Percentiles rank a stretch among this genome's conserved stretches.
Evolutionary conservation across 345 rosid genomes (phyloP).

Genomic region (Sisymbrium irio): DNA sequence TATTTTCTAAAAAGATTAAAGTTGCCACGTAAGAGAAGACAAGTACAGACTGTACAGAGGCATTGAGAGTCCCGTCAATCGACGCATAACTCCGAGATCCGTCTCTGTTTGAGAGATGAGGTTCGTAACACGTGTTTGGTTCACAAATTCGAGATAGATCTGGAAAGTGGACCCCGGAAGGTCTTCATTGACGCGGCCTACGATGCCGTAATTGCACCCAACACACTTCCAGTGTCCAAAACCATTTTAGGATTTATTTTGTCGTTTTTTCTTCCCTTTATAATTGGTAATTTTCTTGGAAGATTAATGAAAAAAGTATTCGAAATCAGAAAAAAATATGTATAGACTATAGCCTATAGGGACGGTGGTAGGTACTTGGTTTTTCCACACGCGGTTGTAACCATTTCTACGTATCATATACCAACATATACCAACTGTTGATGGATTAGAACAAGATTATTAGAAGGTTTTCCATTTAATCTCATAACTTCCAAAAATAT

Average conservation of each 20-base stretch:
- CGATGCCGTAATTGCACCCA: conserved; percentile 16
- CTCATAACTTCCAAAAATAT: no score
- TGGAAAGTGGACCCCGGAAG: conserved; percentile 4
- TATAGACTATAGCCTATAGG: neutral
- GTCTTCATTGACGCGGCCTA: conserved; percentile 15
- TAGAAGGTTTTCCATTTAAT: no score
- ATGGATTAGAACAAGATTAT: no score
- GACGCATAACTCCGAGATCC: conserved; percentile 23
- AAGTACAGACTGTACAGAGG: neutral
- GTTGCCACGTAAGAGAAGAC: conserved; percentile 10
- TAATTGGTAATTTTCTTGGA: no score
- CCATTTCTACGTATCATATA: neutral
- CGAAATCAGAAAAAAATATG: neutral
- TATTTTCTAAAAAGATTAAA: neutral
- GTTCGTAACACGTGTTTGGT: conserved; percentile 26
- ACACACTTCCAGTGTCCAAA: conserved; percentile 23
- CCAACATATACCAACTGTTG: neutral
- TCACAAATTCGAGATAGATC: conserved; percentile 16
- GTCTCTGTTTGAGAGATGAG: neutral
- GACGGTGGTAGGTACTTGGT: neutral
- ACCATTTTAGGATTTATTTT: neutral
- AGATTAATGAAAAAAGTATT: neutral
- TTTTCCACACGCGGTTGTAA: neutral
- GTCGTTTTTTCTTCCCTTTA: neutral
- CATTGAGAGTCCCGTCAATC: conserved; percentile 12